These are phyloP conservation scores for Zoysia pacifica DNA, from an alignment of 176 grass and related monocot genomes.

Conservation along the genomic window DNA sequence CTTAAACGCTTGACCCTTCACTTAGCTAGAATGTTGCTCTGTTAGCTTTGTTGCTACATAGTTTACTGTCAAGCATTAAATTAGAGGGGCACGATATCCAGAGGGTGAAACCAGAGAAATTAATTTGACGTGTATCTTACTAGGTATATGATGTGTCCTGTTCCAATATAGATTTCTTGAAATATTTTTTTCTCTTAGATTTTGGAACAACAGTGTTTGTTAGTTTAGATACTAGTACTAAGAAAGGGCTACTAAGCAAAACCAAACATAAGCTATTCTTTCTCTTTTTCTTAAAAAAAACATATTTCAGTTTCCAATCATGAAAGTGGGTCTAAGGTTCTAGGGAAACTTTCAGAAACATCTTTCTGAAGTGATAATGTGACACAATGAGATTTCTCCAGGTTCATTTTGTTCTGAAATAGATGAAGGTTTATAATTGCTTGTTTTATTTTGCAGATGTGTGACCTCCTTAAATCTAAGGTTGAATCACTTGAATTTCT, in stretches of 20 bases:
- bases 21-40: neutral
- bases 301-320: neutral
- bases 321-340: neutral
- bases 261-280: neutral
- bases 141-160: neutral
- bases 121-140: neutral
- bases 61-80: neutral
- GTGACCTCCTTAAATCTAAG: constrained; percentile 72
- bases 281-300: neutral
- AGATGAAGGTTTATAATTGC: neutral
- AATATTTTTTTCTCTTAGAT: neutral
- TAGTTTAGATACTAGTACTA: constrained; percentile 3
- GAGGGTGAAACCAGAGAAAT: neutral
- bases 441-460: constrained; percentile 61
- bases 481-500: constrained; percentile 82
- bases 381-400: neutral
- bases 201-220: constrained; percentile 3
- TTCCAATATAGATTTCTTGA: neutral
- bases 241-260: neutral
- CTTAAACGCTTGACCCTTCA: neutral
- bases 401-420: neutral
- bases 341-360: neutral
- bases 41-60: neutral
- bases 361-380: neutral
- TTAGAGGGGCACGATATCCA: neutral